Evolutionary conservation across 179 eudicot genomes (phyloP).

Genomic region (Beta lomatogona): DNA sequence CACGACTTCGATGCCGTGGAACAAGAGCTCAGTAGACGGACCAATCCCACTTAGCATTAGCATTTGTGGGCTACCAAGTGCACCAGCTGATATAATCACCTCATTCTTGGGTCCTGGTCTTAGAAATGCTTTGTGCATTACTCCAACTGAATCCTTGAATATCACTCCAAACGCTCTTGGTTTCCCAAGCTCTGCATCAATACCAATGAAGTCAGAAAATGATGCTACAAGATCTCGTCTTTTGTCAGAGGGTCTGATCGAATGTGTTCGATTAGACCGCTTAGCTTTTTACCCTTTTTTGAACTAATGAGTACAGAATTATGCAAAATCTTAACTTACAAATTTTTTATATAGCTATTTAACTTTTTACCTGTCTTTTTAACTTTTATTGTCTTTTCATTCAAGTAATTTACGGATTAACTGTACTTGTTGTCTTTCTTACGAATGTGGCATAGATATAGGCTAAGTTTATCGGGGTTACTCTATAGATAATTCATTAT

Average conservation of each 20-base stretch:
- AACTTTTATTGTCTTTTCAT: too few species aligned
- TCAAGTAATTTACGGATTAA: too few species aligned
- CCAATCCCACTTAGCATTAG: conserved; percentile 88
- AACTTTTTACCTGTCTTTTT: too few species aligned
- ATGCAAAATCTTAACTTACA: too few species aligned
- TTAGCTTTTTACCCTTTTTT: not conserved
- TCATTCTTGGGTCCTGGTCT: conserved; percentile 50
- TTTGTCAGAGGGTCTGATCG: not conserved
- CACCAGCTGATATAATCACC: conserved; percentile 74
- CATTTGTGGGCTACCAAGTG: conserved; percentile 86
- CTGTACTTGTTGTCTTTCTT: too few species aligned
- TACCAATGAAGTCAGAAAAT: not conserved
- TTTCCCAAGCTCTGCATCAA: conserved; percentile 38
- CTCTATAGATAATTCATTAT: not conserved
- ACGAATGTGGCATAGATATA: too few species aligned
- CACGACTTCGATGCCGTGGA: conserved; percentile 50
- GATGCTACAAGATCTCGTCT: not conserved
- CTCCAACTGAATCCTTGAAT: conserved; percentile 56
- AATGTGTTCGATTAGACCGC: too few species aligned
- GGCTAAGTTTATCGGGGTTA: not conserved
- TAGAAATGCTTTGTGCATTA: conserved; percentile 55
- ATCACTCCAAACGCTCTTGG: conserved; percentile 65
- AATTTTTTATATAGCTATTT: too few species aligned
- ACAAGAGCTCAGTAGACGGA: conserved; percentile 53
- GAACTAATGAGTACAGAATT: too few species aligned